phyloP scores from a whole-genome alignment of 352 stramenopile species.

The Pythium dissotocum region DNA sequence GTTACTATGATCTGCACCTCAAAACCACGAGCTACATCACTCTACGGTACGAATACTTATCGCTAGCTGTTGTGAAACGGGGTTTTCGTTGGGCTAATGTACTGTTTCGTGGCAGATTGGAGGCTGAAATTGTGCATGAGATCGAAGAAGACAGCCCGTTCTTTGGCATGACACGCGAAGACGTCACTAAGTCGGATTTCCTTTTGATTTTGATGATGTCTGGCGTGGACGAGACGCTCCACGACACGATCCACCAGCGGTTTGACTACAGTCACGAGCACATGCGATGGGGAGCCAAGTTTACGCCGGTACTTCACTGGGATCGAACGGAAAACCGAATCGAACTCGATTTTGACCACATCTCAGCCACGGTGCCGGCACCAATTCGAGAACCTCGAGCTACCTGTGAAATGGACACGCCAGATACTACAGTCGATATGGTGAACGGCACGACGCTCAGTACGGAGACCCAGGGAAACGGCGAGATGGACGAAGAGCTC shows the following conservation, averaged over 20 bases:
- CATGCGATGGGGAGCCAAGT: conserved; percentile 48
- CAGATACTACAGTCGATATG: background rate
- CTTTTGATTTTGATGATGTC: conserved; percentile 56
- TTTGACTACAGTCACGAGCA: conserved; percentile 43
- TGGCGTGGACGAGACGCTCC: conserved; percentile 58
- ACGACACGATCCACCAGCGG: conserved; percentile 60
- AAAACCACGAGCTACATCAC: conserved; percentile 50
- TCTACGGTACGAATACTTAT: conserved; percentile 30
- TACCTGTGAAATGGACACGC: background rate
- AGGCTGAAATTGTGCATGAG: conserved; percentile 51
- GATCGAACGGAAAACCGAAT: conserved; percentile 32
- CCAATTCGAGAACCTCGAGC: conserved; percentile 7
- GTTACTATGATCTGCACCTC: conserved; percentile 62
- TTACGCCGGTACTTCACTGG: conserved; percentile 45
- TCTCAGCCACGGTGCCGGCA: conserved; percentile 34
- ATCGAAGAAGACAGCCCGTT: conserved; percentile 50
- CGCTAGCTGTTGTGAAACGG: background rate
- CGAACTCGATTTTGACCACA: conserved; percentile 47
- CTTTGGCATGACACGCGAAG: conserved; percentile 33
- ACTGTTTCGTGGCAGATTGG: conserved; percentile 32
- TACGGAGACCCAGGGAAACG: conserved; percentile 14
- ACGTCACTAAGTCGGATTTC: conserved; percentile 48
- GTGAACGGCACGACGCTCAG: background rate
- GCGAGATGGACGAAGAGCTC: conserved; percentile 10
- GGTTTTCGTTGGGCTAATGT: background rate